phyloP scores from a whole-genome alignment of 139 green algal genomes.

The Asterochloris erici region DNA sequence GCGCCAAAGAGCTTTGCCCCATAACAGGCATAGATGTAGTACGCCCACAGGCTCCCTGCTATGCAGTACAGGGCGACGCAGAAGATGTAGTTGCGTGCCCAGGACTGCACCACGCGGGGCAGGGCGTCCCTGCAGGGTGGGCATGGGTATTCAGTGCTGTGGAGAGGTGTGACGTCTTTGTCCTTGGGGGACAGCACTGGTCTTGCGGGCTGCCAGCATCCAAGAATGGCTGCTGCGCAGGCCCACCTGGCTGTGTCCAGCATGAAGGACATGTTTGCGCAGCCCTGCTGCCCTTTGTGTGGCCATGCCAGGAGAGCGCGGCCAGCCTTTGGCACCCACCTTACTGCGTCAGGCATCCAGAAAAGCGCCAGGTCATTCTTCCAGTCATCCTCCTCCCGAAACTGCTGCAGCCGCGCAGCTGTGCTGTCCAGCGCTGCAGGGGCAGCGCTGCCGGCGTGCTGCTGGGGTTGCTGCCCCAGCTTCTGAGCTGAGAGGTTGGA shows the following conservation, averaged over 20 bases:
- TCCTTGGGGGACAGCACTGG: not conserved
- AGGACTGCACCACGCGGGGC: conserved; percentile 35
- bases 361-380: conserved; percentile 75
- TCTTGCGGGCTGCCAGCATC: not conserved
- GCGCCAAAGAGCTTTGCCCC: conserved; percentile 57
- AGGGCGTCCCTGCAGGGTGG: conserved; percentile 7
- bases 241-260: not conserved
- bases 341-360: conserved; percentile 29
- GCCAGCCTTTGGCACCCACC: not conserved
- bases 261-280: not conserved
- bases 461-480: no score
- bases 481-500: no score
- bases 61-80: conserved; percentile 71
- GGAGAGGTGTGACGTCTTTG: not conserved
- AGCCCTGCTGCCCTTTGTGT: not conserved
- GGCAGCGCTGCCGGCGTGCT: no score
- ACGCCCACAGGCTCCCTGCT: conserved; percentile 64
- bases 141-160: not conserved
- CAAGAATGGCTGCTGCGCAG: not conserved
- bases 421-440: no score
- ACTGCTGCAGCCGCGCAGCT: conserved; percentile 22
- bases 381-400: conserved; percentile 75
- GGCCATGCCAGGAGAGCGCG: no score
- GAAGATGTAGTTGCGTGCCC: conserved; percentile 77
- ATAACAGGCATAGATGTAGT: conserved; percentile 79